These are phyloP conservation scores for Fimicolochytrium jonesii DNA, from an alignment of 192 early-diverging fungal genomes.

Conservation along the genomic window DNA sequence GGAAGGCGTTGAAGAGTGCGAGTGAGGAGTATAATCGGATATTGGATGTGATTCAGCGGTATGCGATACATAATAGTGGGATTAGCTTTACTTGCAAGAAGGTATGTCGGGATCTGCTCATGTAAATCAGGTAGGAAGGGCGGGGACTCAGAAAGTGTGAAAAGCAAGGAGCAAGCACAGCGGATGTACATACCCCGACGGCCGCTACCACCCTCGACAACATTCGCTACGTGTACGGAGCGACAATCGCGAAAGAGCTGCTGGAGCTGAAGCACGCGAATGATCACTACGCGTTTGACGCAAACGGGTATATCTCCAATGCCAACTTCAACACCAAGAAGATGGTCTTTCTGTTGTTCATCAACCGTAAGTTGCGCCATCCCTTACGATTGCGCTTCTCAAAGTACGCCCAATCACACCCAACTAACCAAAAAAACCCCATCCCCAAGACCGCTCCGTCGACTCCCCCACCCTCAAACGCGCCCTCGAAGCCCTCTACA, in stretches of 20 bases:
- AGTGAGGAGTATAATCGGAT: constrained; percentile 90
- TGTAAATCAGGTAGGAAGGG: background rate
- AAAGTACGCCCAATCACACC: background rate
- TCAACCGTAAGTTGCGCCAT: constrained; percentile 69
- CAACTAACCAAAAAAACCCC: too few relatives aligned
- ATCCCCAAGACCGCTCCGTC: constrained; percentile 81
- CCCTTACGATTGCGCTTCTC: background rate
- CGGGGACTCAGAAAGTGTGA: too few relatives aligned
- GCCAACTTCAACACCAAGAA: constrained; percentile 86
- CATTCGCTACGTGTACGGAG: constrained; percentile 83
- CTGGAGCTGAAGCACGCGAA: constrained; percentile 55
- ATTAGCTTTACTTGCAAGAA: constrained; percentile 89
- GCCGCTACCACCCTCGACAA: constrained; percentile 63
- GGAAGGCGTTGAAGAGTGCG: constrained; percentile 76
- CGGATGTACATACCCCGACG: constrained; percentile 73
- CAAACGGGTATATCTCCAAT: constrained; percentile 82
- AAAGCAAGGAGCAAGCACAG: constrained; percentile 61
- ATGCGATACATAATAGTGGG: constrained; percentile 86
- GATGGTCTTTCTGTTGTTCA: constrained; percentile 84
- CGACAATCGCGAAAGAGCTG: constrained; percentile 72
- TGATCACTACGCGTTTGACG: constrained; percentile 49
- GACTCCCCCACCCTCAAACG: constrained; percentile 78
- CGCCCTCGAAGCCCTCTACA: constrained; percentile 78
- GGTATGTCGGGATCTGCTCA: too few relatives aligned
- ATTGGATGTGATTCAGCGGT: constrained; percentile 83